These are phyloP conservation scores for Penicillium paneum DNA, from an alignment of 2,329 filamentous ascomycete genomes.

Conservation along the genomic window DNA sequence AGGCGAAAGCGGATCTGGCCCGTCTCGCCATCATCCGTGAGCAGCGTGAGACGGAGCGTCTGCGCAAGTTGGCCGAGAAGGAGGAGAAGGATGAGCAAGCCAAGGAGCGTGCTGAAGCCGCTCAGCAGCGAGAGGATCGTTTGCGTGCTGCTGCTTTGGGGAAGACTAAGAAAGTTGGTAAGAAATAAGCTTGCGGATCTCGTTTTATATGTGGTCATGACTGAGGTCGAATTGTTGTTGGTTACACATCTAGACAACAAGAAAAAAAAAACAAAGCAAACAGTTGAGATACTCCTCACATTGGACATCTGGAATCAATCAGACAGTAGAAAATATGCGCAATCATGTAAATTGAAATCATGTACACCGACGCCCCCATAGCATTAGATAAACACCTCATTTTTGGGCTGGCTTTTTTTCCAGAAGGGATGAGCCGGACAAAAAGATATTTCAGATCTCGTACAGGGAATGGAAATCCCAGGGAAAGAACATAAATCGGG, in stretches of 20 bases:
- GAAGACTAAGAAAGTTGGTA: constrained; percentile 30
- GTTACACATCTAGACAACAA: neutral
- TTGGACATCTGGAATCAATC: neutral
- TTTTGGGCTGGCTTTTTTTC: neutral
- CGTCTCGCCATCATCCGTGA: constrained; percentile 77
- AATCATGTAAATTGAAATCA: constrained; percentile 11
- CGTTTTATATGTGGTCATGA: constrained; percentile 1
- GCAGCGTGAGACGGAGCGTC: constrained; percentile 79
- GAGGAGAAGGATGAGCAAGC: constrained; percentile 46
- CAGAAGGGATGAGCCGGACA: constrained; percentile 15
- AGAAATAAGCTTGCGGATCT: constrained; percentile 20
- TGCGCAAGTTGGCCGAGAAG: constrained; percentile 74
- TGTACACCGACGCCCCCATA: constrained; percentile 28
- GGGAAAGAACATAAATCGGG: neutral
- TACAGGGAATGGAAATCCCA: constrained; percentile 10
- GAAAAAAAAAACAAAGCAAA: neutral
- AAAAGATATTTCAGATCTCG: constrained; percentile 12
- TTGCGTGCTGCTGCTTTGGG: constrained; percentile 40
- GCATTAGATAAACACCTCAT: constrained; percentile 9
- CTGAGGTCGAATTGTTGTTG: neutral
- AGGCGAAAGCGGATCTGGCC: constrained; percentile 85
- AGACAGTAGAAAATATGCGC: constrained; percentile 3
- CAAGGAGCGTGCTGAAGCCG: constrained; percentile 34
- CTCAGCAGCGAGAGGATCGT: constrained; percentile 40
- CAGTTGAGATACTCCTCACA: constrained; percentile 3